A percentile compares a stretch with the other conserved stretches of the same genome.
These are phyloP conservation scores for Ulmus americana DNA, from an alignment of 331 rosid species.

Conservation along the genomic window DNA sequence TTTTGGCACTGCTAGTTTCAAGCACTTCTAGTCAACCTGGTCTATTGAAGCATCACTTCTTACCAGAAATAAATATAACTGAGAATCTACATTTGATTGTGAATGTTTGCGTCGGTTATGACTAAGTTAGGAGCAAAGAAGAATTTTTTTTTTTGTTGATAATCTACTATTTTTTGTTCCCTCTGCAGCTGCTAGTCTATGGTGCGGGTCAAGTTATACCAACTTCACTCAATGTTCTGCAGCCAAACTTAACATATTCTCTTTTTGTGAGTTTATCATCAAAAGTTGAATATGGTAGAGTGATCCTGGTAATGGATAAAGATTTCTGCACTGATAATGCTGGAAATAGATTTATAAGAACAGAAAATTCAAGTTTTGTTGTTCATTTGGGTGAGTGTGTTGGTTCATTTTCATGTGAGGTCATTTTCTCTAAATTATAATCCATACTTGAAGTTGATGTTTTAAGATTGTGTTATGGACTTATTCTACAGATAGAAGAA, in stretches of 20 bases:
- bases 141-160: background rate
- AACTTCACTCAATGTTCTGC: slow-evolving; percentile 53
- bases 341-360: slow-evolving; percentile 68
- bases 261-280: slow-evolving; percentile 55
- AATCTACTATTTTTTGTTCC: background rate
- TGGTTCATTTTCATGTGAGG: slow-evolving; percentile 7
- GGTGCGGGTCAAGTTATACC: slow-evolving; percentile 86
- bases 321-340: slow-evolving; percentile 73
- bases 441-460: background rate
- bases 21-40: background rate
- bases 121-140: background rate
- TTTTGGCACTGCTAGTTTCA: background rate
- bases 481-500: slow-evolving; percentile 66
- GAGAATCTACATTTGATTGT: background rate
- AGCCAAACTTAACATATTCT: slow-evolving; percentile 60
- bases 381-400: slow-evolving; percentile 66
- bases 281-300: slow-evolving; percentile 51
- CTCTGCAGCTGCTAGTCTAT: slow-evolving; percentile 72
- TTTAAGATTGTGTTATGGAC: slow-evolving; percentile 9
- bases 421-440: slow-evolving; percentile 1
- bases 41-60: background rate
- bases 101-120: background rate
- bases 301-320: slow-evolving; percentile 71
- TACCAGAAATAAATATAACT: background rate
- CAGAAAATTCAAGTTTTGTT: slow-evolving; percentile 51